Evolutionary conservation across 1,139 yeast species (phyloP), one percentile per base, ranked within the genome.

Genomic region (Blastobotrys illinoisensis): DNA sequence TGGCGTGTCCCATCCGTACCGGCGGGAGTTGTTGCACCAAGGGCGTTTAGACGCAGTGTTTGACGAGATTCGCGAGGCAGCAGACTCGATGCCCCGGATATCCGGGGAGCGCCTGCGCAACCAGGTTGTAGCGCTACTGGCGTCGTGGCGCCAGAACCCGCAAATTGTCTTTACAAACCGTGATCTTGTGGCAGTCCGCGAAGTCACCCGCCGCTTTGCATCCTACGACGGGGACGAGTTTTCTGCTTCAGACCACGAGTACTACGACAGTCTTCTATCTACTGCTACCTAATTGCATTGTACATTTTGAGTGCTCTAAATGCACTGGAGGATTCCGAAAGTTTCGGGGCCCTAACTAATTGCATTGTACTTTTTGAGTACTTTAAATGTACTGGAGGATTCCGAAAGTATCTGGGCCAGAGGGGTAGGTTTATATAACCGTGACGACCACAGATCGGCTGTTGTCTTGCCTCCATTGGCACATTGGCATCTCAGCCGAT

Each of bases 61-160:
- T 23, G 44, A 32, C 16, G n/a, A 14, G 6, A 54, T 56, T 28
- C 26, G 47, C n/a, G 28, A 44, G 23, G 28, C 43, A 18, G 24
- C 28, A 49, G 51, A 19, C 49, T 18, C 47, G 48, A 43, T 43
- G 40, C 54, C 58, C 50, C 52, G 59, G 24, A 47, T 56, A 3
- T 53, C 60, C n/a, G 57, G 51, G 21, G 60, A 56, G 6, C 47
- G 54, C 14, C 53, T 55, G 49, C 21, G 46, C 19, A 51, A 58
- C 13, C 61, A 58, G 49, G 43, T 57, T 20, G 46, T 16, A 24
- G 51, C 50, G 28, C 47, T 56, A 9, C 54, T 54, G n/a, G 20
- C 23, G 4, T 7, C 32, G 32, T 26, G 32, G 32, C 32, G 9
- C 32, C 32, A 26, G 11, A 26, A 26, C 11, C 11, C 32, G 32